Base-by-base conservation (phyloP, 2,329 filamentous ascomycete species). In the Botryotinia globosa region DNA sequence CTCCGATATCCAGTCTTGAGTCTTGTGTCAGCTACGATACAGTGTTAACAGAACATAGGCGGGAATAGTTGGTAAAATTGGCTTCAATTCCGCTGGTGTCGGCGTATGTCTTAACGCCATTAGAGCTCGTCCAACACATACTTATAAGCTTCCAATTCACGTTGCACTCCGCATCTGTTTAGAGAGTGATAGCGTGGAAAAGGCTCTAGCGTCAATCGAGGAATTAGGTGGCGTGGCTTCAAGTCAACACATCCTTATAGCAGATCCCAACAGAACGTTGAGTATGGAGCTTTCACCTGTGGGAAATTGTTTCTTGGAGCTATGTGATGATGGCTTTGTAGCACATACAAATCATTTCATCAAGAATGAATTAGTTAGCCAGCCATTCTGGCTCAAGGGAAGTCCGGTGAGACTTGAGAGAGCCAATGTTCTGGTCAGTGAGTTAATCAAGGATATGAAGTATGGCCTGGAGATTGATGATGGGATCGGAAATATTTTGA, bases 91-190 rank as follows among this genome's bases (percentile, higher is more conserved):
- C 48, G 74, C 78, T 0, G 86, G 87, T 4, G 86, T 90, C 0
- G 87, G 86, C 1, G 85, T 86, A 0, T 84, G 83, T 65, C 81
- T 89, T 44, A 90, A 89, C 76, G 88, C 87, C 5, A 87, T 89
- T 74, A 81, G 82, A 74, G 85, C 85, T 3, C 80, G 81, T 59
- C 87, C 87, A 3, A 82, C 87, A 54, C 81, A 85, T 73, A 77
- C 81, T 2, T 79, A 78, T 5, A 83, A 83, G 18, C 77, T 89
- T 16, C 87, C 88, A 0, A 85, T 85, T 29, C 88, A 90, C 78
- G 80, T 89, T 20, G 87, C 84, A 0, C 81, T 90, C n/a, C 81
- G 87, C 25, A 81, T 84, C 72, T 85, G 82, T 37, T 80, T 90
- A 8, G 85, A 89, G 64, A 85, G 84, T 73, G 69, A 58, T 3